These are phyloP conservation scores for Boletus sp. DNA, from an alignment of 768 basidiomycete species.

Conservation along the genomic window DNA sequence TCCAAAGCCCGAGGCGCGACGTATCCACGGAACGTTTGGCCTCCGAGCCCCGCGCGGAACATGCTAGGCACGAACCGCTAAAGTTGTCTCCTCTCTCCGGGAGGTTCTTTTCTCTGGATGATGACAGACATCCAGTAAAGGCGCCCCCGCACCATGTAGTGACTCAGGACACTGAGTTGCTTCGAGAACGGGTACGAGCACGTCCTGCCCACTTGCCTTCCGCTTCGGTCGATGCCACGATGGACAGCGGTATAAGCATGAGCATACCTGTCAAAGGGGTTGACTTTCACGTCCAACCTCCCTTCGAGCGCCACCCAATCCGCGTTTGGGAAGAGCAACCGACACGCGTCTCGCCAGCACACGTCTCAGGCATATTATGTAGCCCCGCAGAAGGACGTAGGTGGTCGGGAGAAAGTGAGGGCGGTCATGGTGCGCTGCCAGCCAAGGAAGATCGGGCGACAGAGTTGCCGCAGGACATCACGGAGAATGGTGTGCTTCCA, in stretches of 20 bases:
- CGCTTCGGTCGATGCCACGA: neutral
- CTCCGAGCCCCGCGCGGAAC: conserved; percentile 12
- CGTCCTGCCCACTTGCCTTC: conserved; percentile 4
- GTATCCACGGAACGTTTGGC: conserved; percentile 12
- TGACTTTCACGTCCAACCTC: neutral
- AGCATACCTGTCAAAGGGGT: neutral
- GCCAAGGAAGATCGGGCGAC: neutral
- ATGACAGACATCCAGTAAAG: conserved; percentile 6
- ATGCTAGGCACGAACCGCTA: conserved; percentile 6
- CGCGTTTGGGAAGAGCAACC: conserved; percentile 29
- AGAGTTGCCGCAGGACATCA: neutral
- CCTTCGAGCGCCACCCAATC: conserved; percentile 21
- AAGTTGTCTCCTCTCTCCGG: conserved; percentile 13
- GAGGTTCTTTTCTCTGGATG: conserved; percentile 1
- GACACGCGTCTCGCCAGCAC: conserved; percentile 13
- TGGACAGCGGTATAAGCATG: neutral
- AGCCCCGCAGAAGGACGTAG: neutral
- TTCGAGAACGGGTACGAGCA: conserved; percentile 5
- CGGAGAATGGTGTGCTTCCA: conserved; percentile 10
- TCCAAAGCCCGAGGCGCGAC: conserved; percentile 15
- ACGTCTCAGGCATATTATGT: neutral
- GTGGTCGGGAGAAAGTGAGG: neutral
- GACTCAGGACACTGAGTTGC: conserved; percentile 1
- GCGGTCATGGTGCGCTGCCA: neutral
- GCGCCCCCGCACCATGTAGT: neutral